Evolutionary conservation across 2,329 filamentous ascomycete genomes (phyloP), one percentile per base, ranked within the genome.

Genomic region (Emericellopsis atlantica): DNA sequence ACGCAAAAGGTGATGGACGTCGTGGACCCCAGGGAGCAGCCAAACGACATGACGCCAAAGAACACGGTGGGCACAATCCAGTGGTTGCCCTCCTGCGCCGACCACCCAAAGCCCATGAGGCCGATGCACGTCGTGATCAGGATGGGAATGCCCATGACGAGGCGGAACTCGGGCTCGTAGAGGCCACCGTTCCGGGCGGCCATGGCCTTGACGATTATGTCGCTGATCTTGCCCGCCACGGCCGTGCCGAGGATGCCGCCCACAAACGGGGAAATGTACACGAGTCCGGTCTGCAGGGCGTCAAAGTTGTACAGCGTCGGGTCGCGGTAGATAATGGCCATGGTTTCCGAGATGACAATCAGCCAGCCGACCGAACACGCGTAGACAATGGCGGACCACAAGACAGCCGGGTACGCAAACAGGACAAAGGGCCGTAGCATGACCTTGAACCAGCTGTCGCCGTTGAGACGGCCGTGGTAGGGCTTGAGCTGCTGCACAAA

Each of bases 81-180:
- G 18, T 72, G 68, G 52, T 95, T 78, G 21, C 69, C 69, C 43
- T 80, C 72, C 46, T 86, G 60, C 0, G 83, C 86, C 9, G 83
- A 88, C 92, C 90, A 96, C n/a, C 90, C 90, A 53, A 92, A 96
- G 2, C 88, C 90, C 79, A 95, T 94, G 14, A 96, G 72, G 0
- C 92, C 92, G 26, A 90, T 77, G 1, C 80, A 77, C 0, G 89
- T 95, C 4, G 79, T 78, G 41, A 95, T 52, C 1, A 81, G 68
- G 26, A 95, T 80, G 0, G 89, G 90, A 4, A 81, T 61, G 0
- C 79, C 85, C 90, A 96, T 95, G 35, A 94, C 73, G 0, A 95
- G 73, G 6, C 89, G 77, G 54, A 93, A 96, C 59, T 96, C 90
- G 1, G 90, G 90, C 58, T 96, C 90, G 57, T 95, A 96, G 3